Conservation (phyloP, 2,329 filamentous ascomycete genomes). For the Venturia carpophila region DNA sequence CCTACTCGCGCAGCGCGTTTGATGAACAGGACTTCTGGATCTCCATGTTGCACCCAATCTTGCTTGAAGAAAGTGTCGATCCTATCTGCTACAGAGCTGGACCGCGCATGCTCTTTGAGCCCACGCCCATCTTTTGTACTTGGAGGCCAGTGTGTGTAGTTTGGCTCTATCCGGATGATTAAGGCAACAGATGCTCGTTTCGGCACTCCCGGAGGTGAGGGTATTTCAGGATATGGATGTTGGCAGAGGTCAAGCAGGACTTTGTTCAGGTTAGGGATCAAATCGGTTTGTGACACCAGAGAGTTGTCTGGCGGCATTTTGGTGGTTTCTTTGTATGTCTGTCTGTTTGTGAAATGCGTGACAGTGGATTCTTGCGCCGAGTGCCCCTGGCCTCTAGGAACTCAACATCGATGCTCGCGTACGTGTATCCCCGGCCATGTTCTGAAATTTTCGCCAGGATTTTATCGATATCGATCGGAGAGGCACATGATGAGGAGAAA, state of each 20-base stretch:
- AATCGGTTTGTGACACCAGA: constrained; percentile 20
- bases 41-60: constrained; percentile 57
- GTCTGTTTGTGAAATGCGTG: too few species aligned
- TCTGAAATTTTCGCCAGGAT: too few species aligned
- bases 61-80: constrained; percentile 54
- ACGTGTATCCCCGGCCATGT: too few species aligned
- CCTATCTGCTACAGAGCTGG: constrained; percentile 32
- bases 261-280: constrained; percentile 35
- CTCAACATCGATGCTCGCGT: too few species aligned
- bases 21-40: constrained; percentile 63
- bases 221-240: constrained; percentile 42
- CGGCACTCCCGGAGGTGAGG: constrained; percentile 42
- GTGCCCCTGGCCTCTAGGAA: too few species aligned
- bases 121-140: constrained; percentile 20
- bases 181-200: constrained; percentile 60
- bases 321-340: not conserved
- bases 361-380: too few species aligned
- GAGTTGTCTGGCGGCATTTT: not conserved
- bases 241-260: constrained; percentile 37
- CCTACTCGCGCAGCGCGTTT: constrained; percentile 57
- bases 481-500: too few species aligned
- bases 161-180: constrained; percentile 54
- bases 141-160: constrained; percentile 46
- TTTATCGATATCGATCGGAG: too few species aligned
- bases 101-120: constrained; percentile 23